Conservation (phyloP, 352 stramenopile genomes). For the Globisporangium parvum region DNA sequence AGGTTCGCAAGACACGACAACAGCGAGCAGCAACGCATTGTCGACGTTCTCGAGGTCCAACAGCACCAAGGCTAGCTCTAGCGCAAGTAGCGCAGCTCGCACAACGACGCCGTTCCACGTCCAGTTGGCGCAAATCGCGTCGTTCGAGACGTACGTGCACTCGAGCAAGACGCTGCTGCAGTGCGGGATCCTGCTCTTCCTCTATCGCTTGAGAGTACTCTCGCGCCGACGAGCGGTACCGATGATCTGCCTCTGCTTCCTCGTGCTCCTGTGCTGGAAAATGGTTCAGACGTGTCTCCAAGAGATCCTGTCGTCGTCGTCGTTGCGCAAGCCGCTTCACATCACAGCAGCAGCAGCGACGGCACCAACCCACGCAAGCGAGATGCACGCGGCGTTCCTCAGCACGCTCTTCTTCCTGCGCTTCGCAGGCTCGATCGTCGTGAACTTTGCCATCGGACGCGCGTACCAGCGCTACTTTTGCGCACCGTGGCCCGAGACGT, state of each 20-base stretch:
- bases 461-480: constrained; percentile 53
- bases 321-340: background rate
- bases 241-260: constrained; percentile 37
- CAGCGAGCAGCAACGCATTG: background rate
- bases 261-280: constrained; percentile 38
- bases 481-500: constrained; percentile 32
- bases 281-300: constrained; percentile 41
- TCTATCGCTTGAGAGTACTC: constrained; percentile 26
- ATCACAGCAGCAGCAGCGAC: background rate
- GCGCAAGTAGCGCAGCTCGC: background rate
- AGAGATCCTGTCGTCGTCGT: constrained; percentile 18
- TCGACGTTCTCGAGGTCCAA: background rate
- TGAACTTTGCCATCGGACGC: constrained; percentile 32
- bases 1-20: background rate
- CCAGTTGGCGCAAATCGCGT: constrained; percentile 15
- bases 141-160: constrained; percentile 25
- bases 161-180: constrained; percentile 42
- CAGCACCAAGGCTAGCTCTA: background rate
- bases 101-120: constrained; percentile 1
- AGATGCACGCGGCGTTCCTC: constrained; percentile 32
- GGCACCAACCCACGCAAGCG: constrained; percentile 2
- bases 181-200: constrained; percentile 38
- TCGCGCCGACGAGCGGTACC: constrained; percentile 25
- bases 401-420: constrained; percentile 43
- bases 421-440: constrained; percentile 17